Percentiles rank a stretch among this genome's conserved stretches.
Evolutionary conservation across 2,329 filamentous ascomycete species (phyloP).

Genomic region (Exophiala xenobiotica): DNA sequence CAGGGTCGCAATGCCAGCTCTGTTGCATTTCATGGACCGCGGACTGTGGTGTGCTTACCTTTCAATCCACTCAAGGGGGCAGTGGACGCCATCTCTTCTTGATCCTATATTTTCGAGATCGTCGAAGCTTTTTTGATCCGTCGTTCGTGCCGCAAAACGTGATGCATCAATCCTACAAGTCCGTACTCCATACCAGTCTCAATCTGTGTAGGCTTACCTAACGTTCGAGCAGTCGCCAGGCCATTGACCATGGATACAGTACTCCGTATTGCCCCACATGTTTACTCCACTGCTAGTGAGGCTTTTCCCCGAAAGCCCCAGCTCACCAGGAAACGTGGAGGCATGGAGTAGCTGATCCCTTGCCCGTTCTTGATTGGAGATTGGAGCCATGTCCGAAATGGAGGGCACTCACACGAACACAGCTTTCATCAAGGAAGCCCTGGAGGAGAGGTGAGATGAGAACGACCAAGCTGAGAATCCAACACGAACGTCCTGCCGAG

Average conservation of each 20-base stretch:
- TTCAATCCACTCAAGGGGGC: conserved; percentile 53
- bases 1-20: too few species aligned
- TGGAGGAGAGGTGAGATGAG: too few species aligned
- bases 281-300: neutral
- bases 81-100: too few species aligned
- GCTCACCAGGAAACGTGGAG: neutral
- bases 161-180: too few species aligned
- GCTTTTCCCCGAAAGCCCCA: conserved; percentile 18
- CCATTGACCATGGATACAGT: too few species aligned
- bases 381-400: neutral
- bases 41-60: conserved; percentile 33
- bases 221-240: too few species aligned
- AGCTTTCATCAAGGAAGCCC: too few species aligned
- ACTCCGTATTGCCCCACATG: neutral
- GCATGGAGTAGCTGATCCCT: neutral
- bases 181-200: neutral
- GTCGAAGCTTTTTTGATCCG: too few species aligned
- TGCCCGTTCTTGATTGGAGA: neutral
- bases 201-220: neutral
- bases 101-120: too few species aligned
- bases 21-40: too few species aligned
- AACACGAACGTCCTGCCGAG: neutral
- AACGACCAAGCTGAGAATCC: too few species aligned
- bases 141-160: too few species aligned
- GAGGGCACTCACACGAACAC: neutral